Percentiles rank a stretch among this genome's conserved stretches.
Evolutionary conservation across 192 early-diverging fungal species (phyloP).

Genomic region (Mortierella claussenii): DNA sequence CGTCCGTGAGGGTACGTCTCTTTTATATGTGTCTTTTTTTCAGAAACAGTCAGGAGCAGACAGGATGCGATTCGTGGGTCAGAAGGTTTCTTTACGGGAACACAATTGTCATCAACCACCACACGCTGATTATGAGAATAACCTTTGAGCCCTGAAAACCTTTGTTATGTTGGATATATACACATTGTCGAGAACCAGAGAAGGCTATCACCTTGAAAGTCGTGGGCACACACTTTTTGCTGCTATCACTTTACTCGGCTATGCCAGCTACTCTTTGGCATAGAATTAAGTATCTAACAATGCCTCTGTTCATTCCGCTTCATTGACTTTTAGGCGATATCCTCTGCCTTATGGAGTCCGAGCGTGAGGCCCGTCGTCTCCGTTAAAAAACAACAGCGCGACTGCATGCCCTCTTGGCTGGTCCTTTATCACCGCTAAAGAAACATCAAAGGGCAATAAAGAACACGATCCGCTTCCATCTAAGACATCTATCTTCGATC

Average conservation of each 20-base stretch:
- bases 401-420: conserved; percentile 9
- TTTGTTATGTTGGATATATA: no score
- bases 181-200: no score
- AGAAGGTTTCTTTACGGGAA: no score
- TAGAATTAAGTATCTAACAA: no score
- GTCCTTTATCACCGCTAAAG: conserved; percentile 3
- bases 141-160: no score
- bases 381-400: conserved; percentile 73
- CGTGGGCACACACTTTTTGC: no score
- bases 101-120: no score
- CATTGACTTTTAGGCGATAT: conserved; percentile 74
- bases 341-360: conserved; percentile 97
- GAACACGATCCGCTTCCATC: conserved; percentile 26
- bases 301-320: neutral
- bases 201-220: no score
- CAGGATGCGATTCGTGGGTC: no score
- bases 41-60: neutral
- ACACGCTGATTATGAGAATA: no score
- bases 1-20: conserved; percentile 82
- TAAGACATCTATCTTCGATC: neutral
- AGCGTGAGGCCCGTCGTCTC: conserved; percentile 99
- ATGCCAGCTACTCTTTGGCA: no score
- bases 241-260: no score
- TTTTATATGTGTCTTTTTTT: neutral
- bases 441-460: conserved; percentile 25